A percentile compares a stretch with the other conserved stretches of the same genome.
phyloP scores from a whole-genome alignment of 1,284 basidiomycete genomes.

The Clitocybe nebularis region DNA sequence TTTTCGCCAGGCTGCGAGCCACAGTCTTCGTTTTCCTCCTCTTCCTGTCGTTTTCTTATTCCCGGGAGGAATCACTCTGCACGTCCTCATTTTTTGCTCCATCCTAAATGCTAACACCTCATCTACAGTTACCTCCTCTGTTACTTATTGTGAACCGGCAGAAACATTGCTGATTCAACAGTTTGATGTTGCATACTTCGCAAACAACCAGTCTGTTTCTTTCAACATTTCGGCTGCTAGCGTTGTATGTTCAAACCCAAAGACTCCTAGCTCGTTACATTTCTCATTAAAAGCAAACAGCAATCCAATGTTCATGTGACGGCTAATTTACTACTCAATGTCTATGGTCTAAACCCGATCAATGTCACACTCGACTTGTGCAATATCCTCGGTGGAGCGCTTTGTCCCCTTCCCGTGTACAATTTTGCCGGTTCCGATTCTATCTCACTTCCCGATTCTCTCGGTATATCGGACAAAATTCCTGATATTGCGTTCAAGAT shows the following conservation, averaged over 20 bases:
- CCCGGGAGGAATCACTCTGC: constrained; percentile 57
- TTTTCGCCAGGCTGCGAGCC: constrained; percentile 70
- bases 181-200: constrained; percentile 76
- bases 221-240: constrained; percentile 76
- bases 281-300: no score
- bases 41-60: constrained; percentile 36
- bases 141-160: constrained; percentile 83
- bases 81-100: constrained; percentile 25
- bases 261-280: constrained; percentile 4
- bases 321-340: constrained; percentile 76
- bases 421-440: constrained; percentile 83
- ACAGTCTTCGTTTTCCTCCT: constrained; percentile 39
- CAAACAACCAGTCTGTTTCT: constrained; percentile 62
- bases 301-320: constrained; percentile 73
- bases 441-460: constrained; percentile 62
- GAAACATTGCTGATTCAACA: constrained; percentile 76
- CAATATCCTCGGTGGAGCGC: constrained; percentile 66
- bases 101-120: constrained; percentile 10
- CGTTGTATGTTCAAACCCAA: constrained; percentile 47
- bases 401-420: constrained; percentile 85
- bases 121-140: constrained; percentile 72
- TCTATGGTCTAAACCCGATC: constrained; percentile 75
- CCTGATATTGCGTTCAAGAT: constrained; percentile 83
- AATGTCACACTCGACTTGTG: constrained; percentile 83
- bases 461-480: constrained; percentile 54